phyloP scores from a whole-genome alignment of 2,329 filamentous ascomycete species.

The Thelonectria olida region DNA sequence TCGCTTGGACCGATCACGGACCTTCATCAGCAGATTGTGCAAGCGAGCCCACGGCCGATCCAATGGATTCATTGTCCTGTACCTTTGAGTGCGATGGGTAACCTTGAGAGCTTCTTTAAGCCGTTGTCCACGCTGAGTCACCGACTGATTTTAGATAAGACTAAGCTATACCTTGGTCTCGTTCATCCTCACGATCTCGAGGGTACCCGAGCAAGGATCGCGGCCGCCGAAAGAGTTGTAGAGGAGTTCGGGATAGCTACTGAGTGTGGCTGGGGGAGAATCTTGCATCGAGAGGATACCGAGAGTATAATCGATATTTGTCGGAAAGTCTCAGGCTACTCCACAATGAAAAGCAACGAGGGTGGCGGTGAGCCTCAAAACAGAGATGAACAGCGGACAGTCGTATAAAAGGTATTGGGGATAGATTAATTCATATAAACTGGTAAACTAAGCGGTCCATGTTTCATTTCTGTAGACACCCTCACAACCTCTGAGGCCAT shows the following conservation, averaged over 20 bases:
- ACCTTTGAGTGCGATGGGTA: conserved; percentile 1
- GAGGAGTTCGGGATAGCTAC: conserved; percentile 6
- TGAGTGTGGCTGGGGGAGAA: conserved; percentile 12
- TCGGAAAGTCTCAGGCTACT: background rate
- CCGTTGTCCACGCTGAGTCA: background rate
- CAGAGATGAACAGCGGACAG: no score
- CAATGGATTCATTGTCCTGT: conserved; percentile 14
- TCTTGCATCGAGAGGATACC: background rate
- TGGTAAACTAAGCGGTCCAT: no score
- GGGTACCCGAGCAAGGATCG: background rate
- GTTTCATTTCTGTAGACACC: no score
- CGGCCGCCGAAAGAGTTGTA: background rate
- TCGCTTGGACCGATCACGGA: no score
- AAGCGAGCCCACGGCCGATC: background rate
- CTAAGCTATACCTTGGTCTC: conserved; percentile 10
- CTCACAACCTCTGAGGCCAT: no score
- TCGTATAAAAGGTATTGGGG: no score
- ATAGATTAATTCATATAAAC: no score
- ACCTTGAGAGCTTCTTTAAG: background rate
- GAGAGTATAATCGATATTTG: conserved; percentile 7
- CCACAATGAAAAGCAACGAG: background rate
- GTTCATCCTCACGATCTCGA: conserved; percentile 8
- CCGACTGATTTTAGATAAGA: background rate
- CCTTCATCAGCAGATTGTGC: conserved; percentile 1
- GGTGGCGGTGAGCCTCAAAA: no score